Base-by-base conservation (phyloP, 441 rosid genomes). In the Jatropha podagrica region DNA sequence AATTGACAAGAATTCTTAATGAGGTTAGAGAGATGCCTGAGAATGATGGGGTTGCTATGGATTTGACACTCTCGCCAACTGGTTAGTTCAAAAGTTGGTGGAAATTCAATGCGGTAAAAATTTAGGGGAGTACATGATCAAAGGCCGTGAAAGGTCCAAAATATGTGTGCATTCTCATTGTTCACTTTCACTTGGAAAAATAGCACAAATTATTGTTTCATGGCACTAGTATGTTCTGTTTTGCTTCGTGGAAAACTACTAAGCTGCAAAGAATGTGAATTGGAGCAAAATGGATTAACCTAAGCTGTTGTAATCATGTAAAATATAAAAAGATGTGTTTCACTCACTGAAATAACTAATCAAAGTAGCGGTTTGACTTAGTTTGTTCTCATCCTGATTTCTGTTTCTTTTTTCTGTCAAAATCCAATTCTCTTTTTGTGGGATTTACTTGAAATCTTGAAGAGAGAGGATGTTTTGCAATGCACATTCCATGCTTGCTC, bases 11-110 rank as follows among this genome's bases (percentile, higher is more conserved):
- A 65, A 85, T 95, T 77, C 87, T 91, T 41, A 86, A 82, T 72
- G 84, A 86, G 68, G 94, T 91, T 76, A 87, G 92, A 80, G 83
- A 82, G 69, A 84, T 89, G 83, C 86, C 86, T 12, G 81, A 73
- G 64, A 79, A 70, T 55, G 61, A 38, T n/a, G 70, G 63, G 10
- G 52, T 64, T 51, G 69, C 76, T 18, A 49, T 73, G 68, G 58
- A 46, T 62, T 62, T 48, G 68, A n/a, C 69, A 55, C 69, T 49
- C 20, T 63, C 69, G 5, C 69, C 76, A 3, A 73, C 37, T 20
- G 42, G 54, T 10, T 65, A 74, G 69, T 64, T 46, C 38, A 52
- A 64, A 51, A 20, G n/a, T 55, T 20, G 46, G 26, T 15, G 62
- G 11, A 44, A 20, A 20, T 2, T 51, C 56, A 4, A 17, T 37